These are phyloP conservation scores for Fusarium lateritium DNA, from an alignment of 2,329 filamentous ascomycete genomes.

Conservation along the genomic window DNA sequence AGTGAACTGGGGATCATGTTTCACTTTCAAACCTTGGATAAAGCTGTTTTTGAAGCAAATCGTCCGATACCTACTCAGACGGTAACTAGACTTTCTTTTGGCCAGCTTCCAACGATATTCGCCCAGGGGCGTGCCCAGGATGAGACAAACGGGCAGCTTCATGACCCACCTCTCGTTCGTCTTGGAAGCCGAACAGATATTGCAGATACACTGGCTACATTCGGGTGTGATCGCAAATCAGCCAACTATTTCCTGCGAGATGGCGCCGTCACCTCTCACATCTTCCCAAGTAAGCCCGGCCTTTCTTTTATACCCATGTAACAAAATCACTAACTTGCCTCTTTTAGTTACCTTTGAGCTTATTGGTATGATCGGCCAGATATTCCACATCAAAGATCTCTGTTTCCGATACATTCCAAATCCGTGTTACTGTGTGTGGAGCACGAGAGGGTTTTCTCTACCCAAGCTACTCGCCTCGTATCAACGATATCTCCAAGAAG, in stretches of 20 bases:
- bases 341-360: constrained; percentile 15
- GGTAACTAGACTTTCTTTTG: constrained; percentile 9
- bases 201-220: not conserved
- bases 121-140: rapidly evolving
- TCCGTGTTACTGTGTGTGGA: constrained; percentile 26
- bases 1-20: constrained; percentile 23
- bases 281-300: constrained; percentile 16
- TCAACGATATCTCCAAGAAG: not conserved
- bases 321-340: not conserved
- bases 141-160: rapidly evolving
- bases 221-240: constrained; percentile 22
- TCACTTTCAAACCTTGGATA: constrained; percentile 18
- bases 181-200: constrained; percentile 9
- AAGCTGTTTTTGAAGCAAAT: constrained; percentile 16
- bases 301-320: rapidly evolving
- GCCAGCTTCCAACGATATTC: constrained; percentile 19
- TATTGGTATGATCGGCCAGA: constrained; percentile 21
- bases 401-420: constrained; percentile 33
- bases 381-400: constrained; percentile 28
- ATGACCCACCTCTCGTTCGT: rapidly evolving
- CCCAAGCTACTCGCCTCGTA: constrained; percentile 6
- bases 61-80: constrained; percentile 8
- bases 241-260: constrained; percentile 20
- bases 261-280: constrained; percentile 11
- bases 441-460: not conserved